A percentile compares a stretch with the other conserved stretches of the same genome.
phyloP scores from a whole-genome alignment of 495 filamentous ascomycete species.

The Penicillium crystallinum region DNA sequence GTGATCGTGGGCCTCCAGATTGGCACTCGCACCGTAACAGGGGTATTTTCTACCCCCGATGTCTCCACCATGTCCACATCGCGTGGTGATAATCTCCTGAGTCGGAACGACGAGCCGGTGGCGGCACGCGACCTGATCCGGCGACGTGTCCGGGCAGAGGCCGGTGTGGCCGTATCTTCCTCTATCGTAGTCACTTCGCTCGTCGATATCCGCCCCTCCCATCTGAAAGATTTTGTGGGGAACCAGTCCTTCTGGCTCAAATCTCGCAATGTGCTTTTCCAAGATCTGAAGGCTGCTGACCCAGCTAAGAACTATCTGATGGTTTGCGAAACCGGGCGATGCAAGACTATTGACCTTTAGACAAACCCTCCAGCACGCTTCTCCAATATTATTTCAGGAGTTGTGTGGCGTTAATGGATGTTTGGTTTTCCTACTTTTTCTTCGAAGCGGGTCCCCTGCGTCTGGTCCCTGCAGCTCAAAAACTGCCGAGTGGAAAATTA shows the following conservation, averaged over 20 bases:
- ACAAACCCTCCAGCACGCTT: not conserved
- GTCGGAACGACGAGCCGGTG: slow-evolving; percentile 24
- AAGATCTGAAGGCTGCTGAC: slow-evolving; percentile 36
- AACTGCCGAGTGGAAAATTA: not conserved
- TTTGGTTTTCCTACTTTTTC: not conserved
- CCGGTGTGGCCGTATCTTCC: slow-evolving; percentile 35
- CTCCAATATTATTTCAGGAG: not conserved
- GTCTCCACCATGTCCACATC: slow-evolving; percentile 3
- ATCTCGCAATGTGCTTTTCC: slow-evolving; percentile 43
- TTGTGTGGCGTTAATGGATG: not conserved
- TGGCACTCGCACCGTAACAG: slow-evolving; percentile 42
- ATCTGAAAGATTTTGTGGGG: slow-evolving; percentile 48
- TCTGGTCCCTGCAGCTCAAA: not conserved
- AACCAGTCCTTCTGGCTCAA: slow-evolving; percentile 50
- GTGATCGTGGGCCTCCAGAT: slow-evolving; percentile 68
- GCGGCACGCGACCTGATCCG: slow-evolving; percentile 35
- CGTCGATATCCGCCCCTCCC: slow-evolving; percentile 36
- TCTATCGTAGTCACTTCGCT: slow-evolving; percentile 32
- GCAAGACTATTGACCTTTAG: slow-evolving; percentile 39
- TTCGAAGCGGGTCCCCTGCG: not conserved
- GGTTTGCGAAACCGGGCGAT: slow-evolving; percentile 48
- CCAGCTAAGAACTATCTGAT: slow-evolving; percentile 41
- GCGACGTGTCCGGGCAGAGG: slow-evolving; percentile 35
- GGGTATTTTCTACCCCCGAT: slow-evolving; percentile 32
- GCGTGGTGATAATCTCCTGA: slow-evolving; percentile 20